Base-by-base conservation (phyloP, 228 moss, liverwort and hornwort genomes). In the Sphagnum magellanicum region DNA sequence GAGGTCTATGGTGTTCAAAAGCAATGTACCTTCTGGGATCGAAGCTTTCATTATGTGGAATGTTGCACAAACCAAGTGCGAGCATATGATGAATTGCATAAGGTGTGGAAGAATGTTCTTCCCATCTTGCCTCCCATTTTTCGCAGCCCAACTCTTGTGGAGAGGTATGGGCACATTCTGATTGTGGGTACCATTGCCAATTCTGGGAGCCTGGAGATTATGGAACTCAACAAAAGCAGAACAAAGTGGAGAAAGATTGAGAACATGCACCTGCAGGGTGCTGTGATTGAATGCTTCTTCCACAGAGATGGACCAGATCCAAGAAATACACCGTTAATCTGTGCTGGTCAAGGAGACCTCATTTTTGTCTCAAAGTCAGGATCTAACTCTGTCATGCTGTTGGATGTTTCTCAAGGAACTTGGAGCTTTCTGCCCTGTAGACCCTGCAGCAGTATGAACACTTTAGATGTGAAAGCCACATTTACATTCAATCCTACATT, bases 11-110 rank as follows among this genome's bases (percentile, higher is more conserved):
- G 86, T 5, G 69, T 83, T 14, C 82, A 83, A 72, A 86, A 78
- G 72, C 83, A 83, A 52, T 86, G 86, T 60, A 75, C 75, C 59
- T 86, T 75, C 68, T 80, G 80, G 83, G 75, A 86, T 57, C 74
- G 80, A 4, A 80, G 72, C 64, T 86, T 86, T 61, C 83, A 86
- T 59, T 80, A 83, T 16, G 66, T 83, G 47, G 80, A 83, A 53
- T 83, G 80, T 4, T 83, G 86, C 49, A 80, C 70, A 10, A 80
- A 83, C 53, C 68, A 80, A 67, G 73, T 86, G 63, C 78, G 74
- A 61, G 76, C 72, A 7, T 83, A 83, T 60, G 72, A 83, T 68
- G 83, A 78, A 48, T 15, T n/a, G 67, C 59, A 69, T 15, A 71
- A 79, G 47, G 69, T 70, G 5, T 86, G 86, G 80, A 78, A 74